Percentiles rank a stretch among this genome's conserved stretches.
phyloP scores from a whole-genome alignment of 108 stramenopile species.

The Conticribra guillardii region DNA sequence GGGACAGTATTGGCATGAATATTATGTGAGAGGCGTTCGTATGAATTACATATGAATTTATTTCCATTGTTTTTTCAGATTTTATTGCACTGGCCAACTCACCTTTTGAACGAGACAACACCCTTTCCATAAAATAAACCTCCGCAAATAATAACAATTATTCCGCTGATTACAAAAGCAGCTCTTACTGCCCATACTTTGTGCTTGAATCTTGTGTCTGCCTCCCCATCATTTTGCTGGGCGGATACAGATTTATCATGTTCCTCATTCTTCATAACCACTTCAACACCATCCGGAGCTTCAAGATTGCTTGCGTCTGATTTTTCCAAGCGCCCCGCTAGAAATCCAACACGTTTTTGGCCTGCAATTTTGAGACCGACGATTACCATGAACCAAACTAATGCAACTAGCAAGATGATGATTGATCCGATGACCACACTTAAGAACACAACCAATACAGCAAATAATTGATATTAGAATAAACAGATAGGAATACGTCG shows the following conservation, averaged over 20 bases:
- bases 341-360: conserved; percentile 36
- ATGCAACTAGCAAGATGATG: conserved; percentile 29
- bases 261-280: conserved; percentile 18
- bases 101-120: conserved; percentile 5
- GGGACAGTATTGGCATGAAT: no score
- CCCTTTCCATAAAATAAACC: conserved; percentile 25
- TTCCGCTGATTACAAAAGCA: conserved; percentile 4
- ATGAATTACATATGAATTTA: no score
- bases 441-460: no score
- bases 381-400: conserved; percentile 43
- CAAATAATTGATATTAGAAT: neutral
- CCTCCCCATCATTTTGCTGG: conserved; percentile 1
- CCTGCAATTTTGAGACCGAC: conserved; percentile 36
- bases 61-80: no score
- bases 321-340: conserved; percentile 32
- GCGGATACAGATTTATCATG: neutral
- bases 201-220: conserved; percentile 21
- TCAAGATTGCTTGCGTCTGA: neutral
- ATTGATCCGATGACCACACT: conserved; percentile 24
- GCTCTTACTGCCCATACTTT: conserved; percentile 7
- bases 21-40: no score
- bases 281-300: conserved; percentile 13
- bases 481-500: neutral
- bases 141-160: conserved; percentile 12
- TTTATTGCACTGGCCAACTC: neutral